Base-by-base conservation (phyloP, 2,329 filamentous ascomycete species). In the Mollisiaceae sp. region DNA sequence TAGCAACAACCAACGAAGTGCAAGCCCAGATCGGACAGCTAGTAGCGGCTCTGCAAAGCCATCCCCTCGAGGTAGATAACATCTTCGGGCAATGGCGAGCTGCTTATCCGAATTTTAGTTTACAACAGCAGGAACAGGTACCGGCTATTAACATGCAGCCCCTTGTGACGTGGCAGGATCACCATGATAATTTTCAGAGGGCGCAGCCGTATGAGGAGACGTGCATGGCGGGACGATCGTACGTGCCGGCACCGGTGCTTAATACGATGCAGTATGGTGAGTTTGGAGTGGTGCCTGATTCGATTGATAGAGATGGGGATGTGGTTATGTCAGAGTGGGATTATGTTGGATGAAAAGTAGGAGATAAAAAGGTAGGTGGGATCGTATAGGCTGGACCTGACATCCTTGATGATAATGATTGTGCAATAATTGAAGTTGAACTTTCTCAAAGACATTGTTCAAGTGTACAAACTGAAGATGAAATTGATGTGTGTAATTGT, bases 271-370 rank as follows among this genome's bases (percentile, higher is more conserved):
- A 22, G 6, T 50, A 22, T 22, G 20, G n/a, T 22, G 22, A 50
- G 6, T 50, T 50, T 50, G 45, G 45, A 22, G n/a, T 4, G 11
- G 45, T 50, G 20, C 45, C 45, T n/a, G 45, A 50, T 50, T 22
- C 45, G n/a, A 50, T 50, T 22, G 45, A 50, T 50, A 50, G 45
- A n/a, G 45, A 50, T 50, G 45, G 45, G n/a, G 45, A 50, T 50
- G 45, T 50, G 1, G 45, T 50, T n/a, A 50, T 50, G 45, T 11
- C 5, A 11, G 45, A 50, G 20, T 50, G 45, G 45, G n/a, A 9
- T 50, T 50, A 50, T 50, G 6, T 50, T 50, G 45, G 45, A 50
- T 50, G 43, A 50, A 24, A 22, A n/a, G n/a, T n/a, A 11, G 18
- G 41, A 43, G 41, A 18, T 43, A 15, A 43, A 43, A 18, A 43